Percentiles rank a stretch among this genome's conserved stretches.
Evolutionary conservation across 2,329 filamentous ascomycete species (phyloP).

Genomic region (Xylaria sp.): DNA sequence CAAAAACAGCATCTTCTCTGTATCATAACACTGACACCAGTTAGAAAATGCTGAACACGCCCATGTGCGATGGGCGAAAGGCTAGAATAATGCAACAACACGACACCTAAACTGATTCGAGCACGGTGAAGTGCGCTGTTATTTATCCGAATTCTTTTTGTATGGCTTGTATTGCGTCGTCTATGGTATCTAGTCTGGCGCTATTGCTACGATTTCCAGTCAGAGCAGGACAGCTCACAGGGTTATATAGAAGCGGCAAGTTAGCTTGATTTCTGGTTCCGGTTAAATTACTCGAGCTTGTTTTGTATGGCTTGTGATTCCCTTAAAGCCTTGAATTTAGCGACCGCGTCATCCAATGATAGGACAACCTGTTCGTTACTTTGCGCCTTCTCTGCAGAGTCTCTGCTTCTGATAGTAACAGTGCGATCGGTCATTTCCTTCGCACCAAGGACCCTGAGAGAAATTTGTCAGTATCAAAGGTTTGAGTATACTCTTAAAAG

Average conservation of each 20-base stretch:
- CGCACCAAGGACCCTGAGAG: constrained; percentile 42
- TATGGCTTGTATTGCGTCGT: constrained; percentile 18
- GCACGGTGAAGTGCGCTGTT: not conserved
- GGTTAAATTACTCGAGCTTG: constrained; percentile 31
- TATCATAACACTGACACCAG: not conserved
- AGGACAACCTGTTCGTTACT: constrained; percentile 43
- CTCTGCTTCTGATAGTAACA: constrained; percentile 44
- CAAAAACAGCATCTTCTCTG: not conserved
- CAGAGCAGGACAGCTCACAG: not conserved
- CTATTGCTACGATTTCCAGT: constrained; percentile 9
- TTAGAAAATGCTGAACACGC: not conserved
- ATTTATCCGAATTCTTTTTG: not conserved
- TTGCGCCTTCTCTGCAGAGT: constrained; percentile 41
- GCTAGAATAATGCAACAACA: no score
- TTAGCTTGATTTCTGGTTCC: not conserved
- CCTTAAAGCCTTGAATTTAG: constrained; percentile 38
- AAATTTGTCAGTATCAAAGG: constrained; percentile 10
- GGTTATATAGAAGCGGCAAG: constrained; percentile 2
- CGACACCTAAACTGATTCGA: not conserved
- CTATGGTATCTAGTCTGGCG: constrained; percentile 30
- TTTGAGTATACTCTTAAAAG: not conserved
- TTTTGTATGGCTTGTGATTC: constrained; percentile 29
- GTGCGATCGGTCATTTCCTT: constrained; percentile 45
- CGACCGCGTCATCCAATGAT: constrained; percentile 41
- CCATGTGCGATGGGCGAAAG: not conserved